A percentile compares a stretch with the other conserved stretches of the same genome.
phyloP scores from a whole-genome alignment of 2,329 filamentous ascomycete genomes.

The Hymenoscyphus albidus region DNA sequence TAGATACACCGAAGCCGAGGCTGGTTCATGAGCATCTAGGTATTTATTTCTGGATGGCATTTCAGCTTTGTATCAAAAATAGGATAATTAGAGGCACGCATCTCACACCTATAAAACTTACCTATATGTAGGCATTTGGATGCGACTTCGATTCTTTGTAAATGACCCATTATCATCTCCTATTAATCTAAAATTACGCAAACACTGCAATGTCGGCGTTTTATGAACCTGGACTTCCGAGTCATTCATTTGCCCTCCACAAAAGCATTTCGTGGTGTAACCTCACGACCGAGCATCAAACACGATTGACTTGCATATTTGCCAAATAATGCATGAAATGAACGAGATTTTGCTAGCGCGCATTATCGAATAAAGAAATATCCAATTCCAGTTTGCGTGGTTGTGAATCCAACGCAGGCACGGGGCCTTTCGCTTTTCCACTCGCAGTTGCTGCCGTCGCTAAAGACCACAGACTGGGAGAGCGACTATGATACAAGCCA shows the following conservation, averaged over 20 bases:
- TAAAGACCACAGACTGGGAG: conserved; percentile 11
- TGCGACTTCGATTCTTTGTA: too few species aligned
- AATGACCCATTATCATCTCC: too few species aligned
- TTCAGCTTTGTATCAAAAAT: neutral
- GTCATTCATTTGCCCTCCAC: neutral
- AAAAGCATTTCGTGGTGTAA: neutral
- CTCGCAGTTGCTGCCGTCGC: conserved; percentile 9
- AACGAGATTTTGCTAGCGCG: neutral
- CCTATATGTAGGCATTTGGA: too few species aligned
- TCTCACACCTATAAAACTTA: too few species aligned
- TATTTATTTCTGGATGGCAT: neutral
- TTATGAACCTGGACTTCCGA: neutral
- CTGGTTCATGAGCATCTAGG: neutral
- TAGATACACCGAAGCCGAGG: neutral
- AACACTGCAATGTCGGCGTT: neutral
- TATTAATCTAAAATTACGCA: too few species aligned
- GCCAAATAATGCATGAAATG: neutral
- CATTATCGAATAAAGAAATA: neutral
- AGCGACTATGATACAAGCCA: conserved; percentile 4
- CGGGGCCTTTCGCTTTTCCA: conserved; percentile 1
- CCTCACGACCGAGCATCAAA: neutral
- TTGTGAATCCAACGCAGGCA: conserved; percentile 1
- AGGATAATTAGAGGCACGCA: too few species aligned
- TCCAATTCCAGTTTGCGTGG: neutral
- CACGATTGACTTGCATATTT: conserved; percentile 6